phyloP scores from a whole-genome alignment of 305 asterid genomes.

The Fraxinus greggii region DNA sequence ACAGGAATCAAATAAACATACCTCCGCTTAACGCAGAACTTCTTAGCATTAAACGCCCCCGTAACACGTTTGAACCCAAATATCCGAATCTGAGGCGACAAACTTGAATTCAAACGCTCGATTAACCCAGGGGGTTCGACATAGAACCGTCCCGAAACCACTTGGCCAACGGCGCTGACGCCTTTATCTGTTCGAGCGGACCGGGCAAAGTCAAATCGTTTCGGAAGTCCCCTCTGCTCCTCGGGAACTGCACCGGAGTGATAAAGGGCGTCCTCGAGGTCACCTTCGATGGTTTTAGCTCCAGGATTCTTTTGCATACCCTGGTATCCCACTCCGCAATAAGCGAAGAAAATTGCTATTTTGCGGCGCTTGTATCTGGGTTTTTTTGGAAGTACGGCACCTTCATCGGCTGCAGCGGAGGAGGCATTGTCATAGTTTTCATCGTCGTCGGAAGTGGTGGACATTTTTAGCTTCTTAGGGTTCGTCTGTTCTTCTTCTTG shows the following conservation, averaged over 20 bases:
- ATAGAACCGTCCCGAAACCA: slow-evolving; percentile 84
- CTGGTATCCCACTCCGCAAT: slow-evolving; percentile 91
- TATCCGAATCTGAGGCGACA: slow-evolving; percentile 67
- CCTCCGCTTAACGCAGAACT: slow-evolving; percentile 87
- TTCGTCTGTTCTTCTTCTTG: slow-evolving; percentile 37
- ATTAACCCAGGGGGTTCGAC: slow-evolving; percentile 85
- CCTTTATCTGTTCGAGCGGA: slow-evolving; percentile 93
- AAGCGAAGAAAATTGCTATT: slow-evolving; percentile 80
- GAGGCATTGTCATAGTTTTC: slow-evolving; percentile 24
- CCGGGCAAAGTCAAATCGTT: slow-evolving; percentile 73
- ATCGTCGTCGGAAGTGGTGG: slow-evolving; percentile 63
- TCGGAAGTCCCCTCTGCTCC: slow-evolving; percentile 58
- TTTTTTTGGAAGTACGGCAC: slow-evolving; percentile 18
- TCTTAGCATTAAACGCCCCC: slow-evolving; percentile 74
- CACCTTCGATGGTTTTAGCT: slow-evolving; percentile 95
- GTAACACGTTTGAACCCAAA: slow-evolving; percentile 79
- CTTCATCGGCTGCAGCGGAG: slow-evolving; percentile 26
- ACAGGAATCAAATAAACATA: slow-evolving; percentile 84
- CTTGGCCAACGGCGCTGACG: slow-evolving; percentile 94
- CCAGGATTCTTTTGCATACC: slow-evolving; percentile 99
- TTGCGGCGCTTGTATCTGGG: slow-evolving; percentile 85
- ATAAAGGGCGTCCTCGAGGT: slow-evolving; percentile 83
- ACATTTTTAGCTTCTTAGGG: slow-evolving; percentile 70
- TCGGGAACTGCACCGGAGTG: slow-evolving; percentile 83
- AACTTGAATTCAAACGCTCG: slow-evolving; percentile 60